phyloP scores from a whole-genome alignment of 306 rosid genomes.

The Pterocarpus macrocarpus region DNA sequence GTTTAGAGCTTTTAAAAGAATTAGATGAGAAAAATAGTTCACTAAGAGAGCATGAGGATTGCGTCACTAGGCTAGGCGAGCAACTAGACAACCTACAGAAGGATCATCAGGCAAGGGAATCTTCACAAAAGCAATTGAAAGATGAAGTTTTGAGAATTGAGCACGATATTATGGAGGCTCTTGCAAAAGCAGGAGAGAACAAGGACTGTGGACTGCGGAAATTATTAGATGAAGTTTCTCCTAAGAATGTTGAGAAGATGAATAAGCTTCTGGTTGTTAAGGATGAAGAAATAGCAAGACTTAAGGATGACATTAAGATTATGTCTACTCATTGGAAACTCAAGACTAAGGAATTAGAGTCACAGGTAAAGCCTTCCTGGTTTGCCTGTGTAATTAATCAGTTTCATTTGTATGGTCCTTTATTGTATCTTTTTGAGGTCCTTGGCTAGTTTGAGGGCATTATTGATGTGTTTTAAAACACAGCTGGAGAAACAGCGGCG shows the following conservation, averaged over 20 bases:
- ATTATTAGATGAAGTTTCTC: constrained; percentile 84
- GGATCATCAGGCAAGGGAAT: constrained; percentile 87
- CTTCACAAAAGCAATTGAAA: constrained; percentile 89
- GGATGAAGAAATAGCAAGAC: constrained; percentile 79
- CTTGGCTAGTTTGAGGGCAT: constrained; percentile 34
- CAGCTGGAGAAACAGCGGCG: constrained; percentile 98
- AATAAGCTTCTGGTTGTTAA: constrained; percentile 71
- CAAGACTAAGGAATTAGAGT: constrained; percentile 92
- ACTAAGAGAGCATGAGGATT: constrained; percentile 81
- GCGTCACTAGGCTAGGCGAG: constrained; percentile 76
- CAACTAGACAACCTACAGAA: constrained; percentile 84
- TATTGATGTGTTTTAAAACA: constrained; percentile 41
- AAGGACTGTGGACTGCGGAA: constrained; percentile 82
- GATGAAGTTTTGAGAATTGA: constrained; percentile 88
- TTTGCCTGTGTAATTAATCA: neutral
- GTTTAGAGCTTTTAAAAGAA: constrained; percentile 77
- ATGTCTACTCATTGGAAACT: constrained; percentile 91
- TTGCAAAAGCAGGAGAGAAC: constrained; percentile 67
- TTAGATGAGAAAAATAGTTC: constrained; percentile 75
- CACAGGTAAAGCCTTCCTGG: constrained; percentile 69
- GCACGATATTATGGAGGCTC: constrained; percentile 81
- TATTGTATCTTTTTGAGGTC: constrained; percentile 7
- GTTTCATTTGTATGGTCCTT: constrained; percentile 17
- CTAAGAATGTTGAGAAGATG: constrained; percentile 82
- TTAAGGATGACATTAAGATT: constrained; percentile 84